Evolutionary conservation across 2,329 filamentous ascomycete genomes (phyloP).

Genomic region (Apiospora saccharicola): DNA sequence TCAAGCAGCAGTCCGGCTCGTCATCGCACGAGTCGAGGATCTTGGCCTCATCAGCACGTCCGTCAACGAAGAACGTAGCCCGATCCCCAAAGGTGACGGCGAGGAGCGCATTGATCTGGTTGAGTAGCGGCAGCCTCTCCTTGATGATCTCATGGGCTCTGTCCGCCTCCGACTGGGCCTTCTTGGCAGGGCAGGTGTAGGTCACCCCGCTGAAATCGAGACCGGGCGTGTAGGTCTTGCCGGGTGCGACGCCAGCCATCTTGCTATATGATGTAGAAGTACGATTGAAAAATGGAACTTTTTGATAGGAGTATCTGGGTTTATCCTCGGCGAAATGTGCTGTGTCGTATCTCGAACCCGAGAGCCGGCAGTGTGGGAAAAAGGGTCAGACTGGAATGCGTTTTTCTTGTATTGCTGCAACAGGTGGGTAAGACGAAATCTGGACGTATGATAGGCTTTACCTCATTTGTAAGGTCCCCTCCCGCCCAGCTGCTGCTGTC

Average conservation of each 20-base stretch:
- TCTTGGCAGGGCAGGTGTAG: conserved; percentile 31
- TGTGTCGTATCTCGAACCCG: neutral
- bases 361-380: neutral
- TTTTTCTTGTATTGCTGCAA: neutral
- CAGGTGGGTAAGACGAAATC: neutral
- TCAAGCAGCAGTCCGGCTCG: conserved; percentile 36
- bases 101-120: conserved; percentile 34
- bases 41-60: conserved; percentile 32
- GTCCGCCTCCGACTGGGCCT: conserved; percentile 29
- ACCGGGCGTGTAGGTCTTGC: conserved; percentile 33
- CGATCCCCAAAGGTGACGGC: conserved; percentile 32
- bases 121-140: conserved; percentile 34
- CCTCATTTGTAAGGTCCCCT: neutral
- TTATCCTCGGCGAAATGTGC: neutral
- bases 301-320: neutral
- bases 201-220: conserved; percentile 34
- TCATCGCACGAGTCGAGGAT: conserved; percentile 31
- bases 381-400: neutral
- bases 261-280: neutral
- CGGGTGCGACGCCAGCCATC: conserved; percentile 35
- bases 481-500: neutral
- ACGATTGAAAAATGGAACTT: neutral
- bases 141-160: conserved; percentile 34
- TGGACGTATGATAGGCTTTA: neutral
- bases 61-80: conserved; percentile 37